Evolutionary conservation across 1,284 basidiomycete species (phyloP), one percentile per base, ranked within the genome.

Genomic region (Polyporus tsugae): DNA sequence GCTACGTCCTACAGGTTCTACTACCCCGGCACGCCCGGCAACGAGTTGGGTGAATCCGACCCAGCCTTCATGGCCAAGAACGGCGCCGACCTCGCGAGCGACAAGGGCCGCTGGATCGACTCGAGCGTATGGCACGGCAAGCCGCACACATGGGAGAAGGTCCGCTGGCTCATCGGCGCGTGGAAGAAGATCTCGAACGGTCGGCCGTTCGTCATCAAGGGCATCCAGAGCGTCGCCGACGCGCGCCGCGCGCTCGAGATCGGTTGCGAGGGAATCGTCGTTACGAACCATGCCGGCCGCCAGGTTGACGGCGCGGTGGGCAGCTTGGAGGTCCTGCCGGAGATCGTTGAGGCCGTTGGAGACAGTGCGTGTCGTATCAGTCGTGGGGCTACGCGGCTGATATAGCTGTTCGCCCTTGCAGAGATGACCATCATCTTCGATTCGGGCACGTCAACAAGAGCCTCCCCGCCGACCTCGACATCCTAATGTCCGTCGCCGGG

Each of bases 371-470:
- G 13, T 42, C 64, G 11, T 25, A n/a, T 17, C 22, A 38, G 19
- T 29, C 22, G 53, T 10, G 33, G 29, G 17, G 33, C 10, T 15
- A 38, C 15, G 4, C 13, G 25, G 6, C 22, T 15, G 3, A 52
- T 36, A 10, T 42, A 19, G n/a, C n/a, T 1, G 22, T 39, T 62
- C 25, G 33, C 49, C 19, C 38, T n/a, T 29, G 39, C 73, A 86
- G 85, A 85, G 69, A 83, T 89, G 79, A 87, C 84, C 2, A 84
- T 91, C 69, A 79, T 90, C 35, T 90, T 89, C 75, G 89, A 91
- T 76, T 88, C 86, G 22, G 87, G 87, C 87, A 89, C 72, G 89
- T 90, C 46, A 84, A 90, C 81, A 85, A 84, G 76, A 84, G 82
- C n/a, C 76, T 90, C 6, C 79, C 89, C 52, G 88, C 88, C 81